A percentile compares a stretch with the other conserved stretches of the same genome.
phyloP scores from a whole-genome alignment of 768 basidiomycete genomes.

The Antrodiella citrinella region DNA sequence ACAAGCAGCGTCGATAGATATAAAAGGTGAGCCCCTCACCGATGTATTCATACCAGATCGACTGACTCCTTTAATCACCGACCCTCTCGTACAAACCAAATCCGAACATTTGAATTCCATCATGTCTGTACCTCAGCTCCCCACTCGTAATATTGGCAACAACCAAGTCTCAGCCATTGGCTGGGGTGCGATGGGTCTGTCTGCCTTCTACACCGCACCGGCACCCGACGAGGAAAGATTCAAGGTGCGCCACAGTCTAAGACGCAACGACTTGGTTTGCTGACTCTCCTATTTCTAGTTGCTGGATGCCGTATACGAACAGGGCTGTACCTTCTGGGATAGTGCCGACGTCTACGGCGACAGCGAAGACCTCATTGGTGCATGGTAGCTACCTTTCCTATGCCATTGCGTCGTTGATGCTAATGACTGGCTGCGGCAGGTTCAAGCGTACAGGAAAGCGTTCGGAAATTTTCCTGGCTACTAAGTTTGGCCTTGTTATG shows the following conservation, averaged over 20 bases:
- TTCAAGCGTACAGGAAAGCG: constrained; percentile 45
- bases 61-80: too few relatives aligned
- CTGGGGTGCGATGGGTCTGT: constrained; percentile 55
- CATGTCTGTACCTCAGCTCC: constrained; percentile 15
- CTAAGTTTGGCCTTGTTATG: constrained; percentile 38
- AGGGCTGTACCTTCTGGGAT: constrained; percentile 41
- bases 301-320: constrained; percentile 32
- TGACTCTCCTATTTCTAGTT: constrained; percentile 24
- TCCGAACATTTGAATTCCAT: too few relatives aligned
- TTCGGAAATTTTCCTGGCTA: constrained; percentile 50
- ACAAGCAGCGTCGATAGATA: too few relatives aligned
- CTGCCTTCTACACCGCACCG: constrained; percentile 36
- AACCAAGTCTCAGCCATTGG: constrained; percentile 44
- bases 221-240: constrained; percentile 51
- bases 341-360: constrained; percentile 35
- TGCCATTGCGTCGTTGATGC: constrained; percentile 2
- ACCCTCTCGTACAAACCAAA: too few relatives aligned
- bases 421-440: constrained; percentile 30
- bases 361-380: constrained; percentile 37
- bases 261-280: constrained; percentile 13
- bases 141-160: constrained; percentile 38
- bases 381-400: constrained; percentile 25
- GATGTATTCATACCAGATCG: too few relatives aligned
- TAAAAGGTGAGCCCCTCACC: too few relatives aligned
- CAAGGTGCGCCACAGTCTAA: constrained; percentile 29